Base-by-base conservation (phyloP, 345 rosid species). In the Acer negundo region DNA sequence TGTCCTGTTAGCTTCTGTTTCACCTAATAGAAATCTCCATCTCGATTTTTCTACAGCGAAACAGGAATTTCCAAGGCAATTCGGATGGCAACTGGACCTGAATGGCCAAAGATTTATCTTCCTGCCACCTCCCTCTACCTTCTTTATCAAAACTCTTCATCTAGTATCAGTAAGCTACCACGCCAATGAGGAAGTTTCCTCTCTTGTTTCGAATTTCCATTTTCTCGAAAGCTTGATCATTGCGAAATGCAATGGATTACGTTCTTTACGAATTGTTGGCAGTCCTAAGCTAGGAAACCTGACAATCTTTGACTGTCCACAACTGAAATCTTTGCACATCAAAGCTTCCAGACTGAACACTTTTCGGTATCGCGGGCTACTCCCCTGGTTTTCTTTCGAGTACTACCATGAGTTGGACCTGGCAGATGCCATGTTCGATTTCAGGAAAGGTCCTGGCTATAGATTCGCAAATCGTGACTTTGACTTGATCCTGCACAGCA, bases 401-500 rank as follows among this genome's bases (percentile, higher is more conserved):
- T 24, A 24, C 26, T 24, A 24, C 26, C 19, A 8, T 47, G 9
- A 46, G 31, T 24, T 74, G 26, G 26, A 24, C 63, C 61, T 65
- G 63, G 26, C 10, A 3, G 70, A 74, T 63, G 70, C 70, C 68
- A 46, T 74, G 77, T 69, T 74, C 46, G 62, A 63, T 74, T 63
- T 63, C 62, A 74, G 77, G 65, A 24, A 62, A 44, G 77, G 69
- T 26, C 53, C 51, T 59, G 35, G 40, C 20, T 61, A 73, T 44
- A 40, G 61, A 42, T 42, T 63, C 44, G 16, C 7, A 47, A 64
- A 11, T 13, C 44, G 10, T 10, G 23, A 64, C 42, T 63, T 42
- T 23, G 19, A 31, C 46, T 40, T 58, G n/a, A n/a, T 75, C 47
- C 71, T 64, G 1, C 1, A 4, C 1, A n/a, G 62, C 61, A 35